phyloP scores from a whole-genome alignment of 208 protist species.

The Naegleria lovaniensis region DNA sequence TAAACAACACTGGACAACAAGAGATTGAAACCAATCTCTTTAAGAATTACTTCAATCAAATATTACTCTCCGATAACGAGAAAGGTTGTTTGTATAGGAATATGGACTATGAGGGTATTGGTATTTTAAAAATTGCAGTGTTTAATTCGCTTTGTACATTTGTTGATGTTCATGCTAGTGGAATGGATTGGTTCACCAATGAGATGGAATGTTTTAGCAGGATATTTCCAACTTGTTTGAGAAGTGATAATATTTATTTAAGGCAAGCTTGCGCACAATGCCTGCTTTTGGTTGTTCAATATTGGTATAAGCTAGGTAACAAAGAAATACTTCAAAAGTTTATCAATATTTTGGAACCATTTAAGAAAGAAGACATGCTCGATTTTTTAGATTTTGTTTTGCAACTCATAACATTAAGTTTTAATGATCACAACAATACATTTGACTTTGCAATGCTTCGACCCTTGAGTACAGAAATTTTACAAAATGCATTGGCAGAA shows the following conservation, averaged over 20 bases:
- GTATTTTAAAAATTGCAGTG: not conserved
- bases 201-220: not conserved
- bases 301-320: not conserved
- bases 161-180: not conserved
- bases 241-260: not conserved
- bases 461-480: not conserved
- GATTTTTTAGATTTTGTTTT: slow-evolving; percentile 4
- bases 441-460: not conserved
- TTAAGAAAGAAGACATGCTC: not conserved
- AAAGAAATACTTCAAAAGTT: not conserved
- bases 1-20: not conserved
- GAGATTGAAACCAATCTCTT: not conserved
- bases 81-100: too few species aligned
- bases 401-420: not conserved
- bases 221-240: not conserved
- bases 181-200: not conserved
- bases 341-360: not conserved
- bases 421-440: not conserved
- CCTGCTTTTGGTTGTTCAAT: not conserved
- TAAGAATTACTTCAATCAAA: not conserved
- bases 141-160: not conserved
- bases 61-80: not conserved
- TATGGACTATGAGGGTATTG: not conserved
- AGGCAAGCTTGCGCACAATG: not conserved
- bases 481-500: not conserved